Evolutionary conservation across 192 early-diverging fungal genomes (phyloP).

Genomic region (Dissophora globulifera): DNA sequence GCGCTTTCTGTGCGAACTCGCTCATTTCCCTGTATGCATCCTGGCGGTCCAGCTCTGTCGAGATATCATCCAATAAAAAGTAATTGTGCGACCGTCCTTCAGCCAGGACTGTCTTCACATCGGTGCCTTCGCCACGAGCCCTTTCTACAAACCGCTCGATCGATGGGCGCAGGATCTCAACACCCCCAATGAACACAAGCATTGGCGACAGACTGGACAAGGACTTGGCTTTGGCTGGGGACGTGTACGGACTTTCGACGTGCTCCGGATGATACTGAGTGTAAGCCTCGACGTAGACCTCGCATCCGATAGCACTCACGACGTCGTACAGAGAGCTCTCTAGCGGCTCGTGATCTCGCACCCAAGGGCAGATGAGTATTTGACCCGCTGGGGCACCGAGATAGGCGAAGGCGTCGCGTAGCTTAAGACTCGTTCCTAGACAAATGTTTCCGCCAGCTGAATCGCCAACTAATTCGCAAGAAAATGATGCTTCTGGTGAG

Average conservation of each 20-base stretch:
- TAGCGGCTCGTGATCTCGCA: constrained; percentile 7
- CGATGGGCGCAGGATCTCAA: constrained; percentile 31
- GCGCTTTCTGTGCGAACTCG: constrained; percentile 6
- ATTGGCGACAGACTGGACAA: constrained; percentile 10
- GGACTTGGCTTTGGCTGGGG: constrained; percentile 7
- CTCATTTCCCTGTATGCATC: constrained; percentile 6
- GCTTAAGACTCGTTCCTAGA: constrained; percentile 15
- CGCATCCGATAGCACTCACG: constrained; percentile 21
- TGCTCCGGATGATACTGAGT: constrained; percentile 10
- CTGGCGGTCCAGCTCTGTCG: constrained; percentile 10
- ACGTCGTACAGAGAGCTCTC: constrained; percentile 26
- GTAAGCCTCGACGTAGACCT: constrained; percentile 24
- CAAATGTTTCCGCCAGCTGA: constrained; percentile 41
- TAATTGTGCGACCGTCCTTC: constrained; percentile 33
- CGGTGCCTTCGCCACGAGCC: constrained; percentile 16
- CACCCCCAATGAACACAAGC: constrained; percentile 28
- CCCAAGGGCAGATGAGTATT: constrained; percentile 31
- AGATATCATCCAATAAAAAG: constrained; percentile 25
- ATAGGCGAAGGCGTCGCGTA: constrained; percentile 11
- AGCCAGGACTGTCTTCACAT: constrained; percentile 8
- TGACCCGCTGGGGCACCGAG: constrained; percentile 19
- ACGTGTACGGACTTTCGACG: constrained; percentile 6
- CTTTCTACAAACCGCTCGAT: constrained; percentile 34
- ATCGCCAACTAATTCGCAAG: constrained; percentile 33
- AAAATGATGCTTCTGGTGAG: too few species aligned